Evolutionary conservation across 352 stramenopile species (phyloP).

Genomic region (Phytophthora sp.): DNA sequence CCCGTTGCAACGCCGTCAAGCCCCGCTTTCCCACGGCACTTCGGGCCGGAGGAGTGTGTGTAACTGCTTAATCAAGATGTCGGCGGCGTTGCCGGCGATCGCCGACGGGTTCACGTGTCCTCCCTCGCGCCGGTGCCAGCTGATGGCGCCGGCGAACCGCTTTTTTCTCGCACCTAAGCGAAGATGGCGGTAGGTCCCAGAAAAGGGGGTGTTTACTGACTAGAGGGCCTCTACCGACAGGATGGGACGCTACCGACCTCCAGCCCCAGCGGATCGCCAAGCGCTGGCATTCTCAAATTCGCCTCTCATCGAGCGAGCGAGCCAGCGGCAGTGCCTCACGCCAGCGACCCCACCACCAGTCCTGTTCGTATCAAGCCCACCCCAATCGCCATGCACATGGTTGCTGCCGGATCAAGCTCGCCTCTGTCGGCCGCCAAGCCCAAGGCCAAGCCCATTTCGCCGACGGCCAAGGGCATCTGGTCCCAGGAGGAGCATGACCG

Average conservation of each 20-base stretch:
- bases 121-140: neutral
- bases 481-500: conserved; percentile 73
- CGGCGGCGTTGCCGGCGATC: conserved; percentile 8
- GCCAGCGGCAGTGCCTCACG: conserved; percentile 2
- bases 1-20: neutral
- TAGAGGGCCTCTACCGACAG: conserved; percentile 25
- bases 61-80: conserved; percentile 17
- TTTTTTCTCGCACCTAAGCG: conserved; percentile 5
- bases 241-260: conserved; percentile 30
- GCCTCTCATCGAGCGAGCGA: conserved; percentile 20
- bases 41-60: neutral
- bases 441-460: conserved; percentile 33
- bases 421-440: conserved; percentile 19
- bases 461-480: conserved; percentile 61
- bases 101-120: no score
- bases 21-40: conserved; percentile 6
- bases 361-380: neutral
- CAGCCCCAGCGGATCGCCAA: conserved; percentile 17
- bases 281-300: conserved; percentile 39
- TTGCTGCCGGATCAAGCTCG: conserved; percentile 32
- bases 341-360: neutral
- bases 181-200: conserved; percentile 30
- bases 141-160: neutral
- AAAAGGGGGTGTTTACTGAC: conserved; percentile 30
- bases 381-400: conserved; percentile 22